Percentiles rank a stretch among this genome's conserved stretches.
Evolutionary conservation across 1,139 yeast species (phyloP).

Genomic region (Hyphopichia burtonii): DNA sequence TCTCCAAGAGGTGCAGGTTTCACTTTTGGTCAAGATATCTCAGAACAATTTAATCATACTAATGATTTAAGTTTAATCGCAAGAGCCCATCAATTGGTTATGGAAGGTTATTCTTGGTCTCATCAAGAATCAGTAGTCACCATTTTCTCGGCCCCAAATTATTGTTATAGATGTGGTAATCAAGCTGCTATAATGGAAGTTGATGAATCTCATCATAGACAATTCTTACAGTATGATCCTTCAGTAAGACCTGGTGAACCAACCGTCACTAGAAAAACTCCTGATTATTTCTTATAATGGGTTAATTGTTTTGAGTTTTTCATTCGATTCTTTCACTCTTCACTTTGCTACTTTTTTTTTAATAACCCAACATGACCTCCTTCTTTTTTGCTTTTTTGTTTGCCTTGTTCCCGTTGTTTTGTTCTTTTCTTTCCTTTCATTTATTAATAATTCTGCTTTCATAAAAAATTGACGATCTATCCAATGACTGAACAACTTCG

Average conservation of each 20-base stretch:
- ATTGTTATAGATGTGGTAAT: conserved; percentile 96
- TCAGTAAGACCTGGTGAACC: conserved; percentile 96
- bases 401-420: background rate
- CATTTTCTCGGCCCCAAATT: conserved; percentile 97
- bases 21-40: conserved; percentile 54
- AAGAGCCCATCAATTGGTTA: conserved; percentile 95
- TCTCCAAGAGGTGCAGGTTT: conserved; percentile 99
- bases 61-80: conserved; percentile 87
- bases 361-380: background rate
- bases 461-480: background rate
- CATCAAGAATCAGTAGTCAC: conserved; percentile 91
- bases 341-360: background rate
- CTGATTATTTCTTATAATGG: conserved; percentile 73
- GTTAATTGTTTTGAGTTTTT: conserved; percentile 22
- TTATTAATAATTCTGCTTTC: background rate
- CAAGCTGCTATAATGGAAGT: conserved; percentile 99
- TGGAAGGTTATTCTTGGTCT: conserved; percentile 89
- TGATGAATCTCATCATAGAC: conserved; percentile 86
- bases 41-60: conserved; percentile 75
- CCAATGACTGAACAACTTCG: background rate
- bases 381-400: background rate
- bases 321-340: conserved; percentile 3
- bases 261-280: conserved; percentile 90
- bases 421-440: background rate
- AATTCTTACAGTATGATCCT: conserved; percentile 92